Base-by-base conservation (phyloP, 257 asterid genomes). In the Solanum gracilifrons region DNA sequence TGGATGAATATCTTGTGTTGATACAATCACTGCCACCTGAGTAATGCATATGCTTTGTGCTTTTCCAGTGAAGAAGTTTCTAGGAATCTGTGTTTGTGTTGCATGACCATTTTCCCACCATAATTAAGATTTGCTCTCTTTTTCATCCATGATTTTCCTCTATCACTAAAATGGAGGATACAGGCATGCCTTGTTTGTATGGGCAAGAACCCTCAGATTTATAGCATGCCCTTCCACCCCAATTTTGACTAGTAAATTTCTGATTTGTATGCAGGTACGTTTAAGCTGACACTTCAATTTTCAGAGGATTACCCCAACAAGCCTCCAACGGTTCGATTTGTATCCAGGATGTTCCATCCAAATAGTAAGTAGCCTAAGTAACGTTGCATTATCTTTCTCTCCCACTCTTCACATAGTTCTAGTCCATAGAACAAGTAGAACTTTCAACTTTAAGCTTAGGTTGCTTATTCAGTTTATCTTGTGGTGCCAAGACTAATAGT, bases 261-360 rank as follows among this genome's bases (percentile, higher is more conserved):
- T 73, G 29, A 64, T 76, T 87, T 39, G 0, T 27, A 84, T 87
- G 25, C 86, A 96, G 99, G 99, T 87, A 96, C 99, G 89, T 96
- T 96, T 89, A 95, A 94, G 93, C 88, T 96, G 93, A 95, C 99
- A 13, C 97, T 96, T 55, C 98, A 95, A 69, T 95, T 96, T 92
- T 82, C 92, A 1, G 99, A 96, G 91, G 99, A 96, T 89, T 96
- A 96, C 91, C 99, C 99, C 43, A 96, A 96, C 86, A 96, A 96
- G 94, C 98, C 99, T 66, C 99, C 99, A 62, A 94, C 93, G 6
- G 99, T 96, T 88, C 94, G 98, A 69, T 96, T 96, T 90, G 90
- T 95, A 86, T 96, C 99, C 82, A 93, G 99, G 92, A 96, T 96
- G 99, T 96, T 96, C 91, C 99, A 96, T 87, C 99, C 99, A 46